Base-by-base conservation (phyloP, 495 filamentous ascomycete species). In the Daldinia grandis region DNA sequence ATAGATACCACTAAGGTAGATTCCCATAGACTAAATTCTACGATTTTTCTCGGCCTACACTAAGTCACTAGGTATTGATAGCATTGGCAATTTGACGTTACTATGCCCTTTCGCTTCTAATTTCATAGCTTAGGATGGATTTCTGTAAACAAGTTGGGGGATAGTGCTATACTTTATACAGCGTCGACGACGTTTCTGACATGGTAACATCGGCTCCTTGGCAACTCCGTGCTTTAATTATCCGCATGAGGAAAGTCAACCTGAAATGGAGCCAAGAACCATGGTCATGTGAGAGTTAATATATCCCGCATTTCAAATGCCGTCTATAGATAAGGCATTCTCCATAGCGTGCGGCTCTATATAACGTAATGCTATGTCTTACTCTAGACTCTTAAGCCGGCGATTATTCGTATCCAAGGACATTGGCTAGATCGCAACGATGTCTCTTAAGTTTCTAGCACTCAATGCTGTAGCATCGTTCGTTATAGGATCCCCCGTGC, bases 381-480 rank as follows among this genome's bases (percentile, higher is more conserved):
- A 40, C 38, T 40, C n/a, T 40, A 17, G 38, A 5, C 38, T 17
- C 38, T 8, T 6, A 15, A 17, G n/a, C 38, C n/a, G 38, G n/a
- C 3, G 15, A 40, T 8, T 15, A 15, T 19, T 10, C 19, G n/a
- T n/a, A n/a, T 50, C 44, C 17, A 17, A 17, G 8, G 19, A 25
- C 12, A 35, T 33, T 51, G 9, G 42, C 21, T n/a, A n/a, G 57
- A 27, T 2, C 87, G 76, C 62, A 64, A 83, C 74, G 75, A 37
- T 56, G 30, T 62, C 60, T 30, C n/a, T 63, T 55, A 64, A 64
- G 35, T 53, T 49, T 31, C 44, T 72, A 25, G 61, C 56, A 37
- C 25, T 68, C 33, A 47, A 49, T 30, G 21, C 9, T 5, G 9
- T 33, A 56, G 38, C 40, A 50, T 55, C 64, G 4, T 4, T 64